A percentile compares a stretch with the other conserved stretches of the same genome.
phyloP scores from a whole-genome alignment of 345 rosid species.

The Fremontodendron californicum region DNA sequence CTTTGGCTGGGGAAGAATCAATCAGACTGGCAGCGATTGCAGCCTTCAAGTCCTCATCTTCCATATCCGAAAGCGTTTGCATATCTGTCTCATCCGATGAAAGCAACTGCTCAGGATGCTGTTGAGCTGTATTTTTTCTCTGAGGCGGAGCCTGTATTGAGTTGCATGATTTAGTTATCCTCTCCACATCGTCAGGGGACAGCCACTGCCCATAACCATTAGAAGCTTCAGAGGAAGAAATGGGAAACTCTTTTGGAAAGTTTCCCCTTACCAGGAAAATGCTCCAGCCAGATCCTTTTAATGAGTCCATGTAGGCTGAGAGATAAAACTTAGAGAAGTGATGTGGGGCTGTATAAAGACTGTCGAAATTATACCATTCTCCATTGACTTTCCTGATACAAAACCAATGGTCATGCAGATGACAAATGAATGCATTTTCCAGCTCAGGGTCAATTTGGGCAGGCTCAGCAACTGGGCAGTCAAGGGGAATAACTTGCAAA shows the following conservation, averaged over 20 bases:
- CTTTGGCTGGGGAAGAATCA: slow-evolving; percentile 48
- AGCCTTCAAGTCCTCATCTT: slow-evolving; percentile 80
- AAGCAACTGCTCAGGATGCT: slow-evolving; percentile 29
- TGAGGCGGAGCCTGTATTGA: slow-evolving; percentile 31
- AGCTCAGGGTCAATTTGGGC: slow-evolving; percentile 86
- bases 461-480: slow-evolving; percentile 82
- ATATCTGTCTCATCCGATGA: slow-evolving; percentile 32
- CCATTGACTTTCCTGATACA: slow-evolving; percentile 86
- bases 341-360: slow-evolving; percentile 81
- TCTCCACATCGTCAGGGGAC: slow-evolving; percentile 82
- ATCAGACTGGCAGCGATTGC: slow-evolving; percentile 89
- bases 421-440: slow-evolving; percentile 86
- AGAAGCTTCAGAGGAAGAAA: slow-evolving; percentile 65
- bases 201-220: slow-evolving; percentile 88
- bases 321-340: slow-evolving; percentile 89
- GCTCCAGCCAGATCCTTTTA: slow-evolving; percentile 90
- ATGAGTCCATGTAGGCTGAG: slow-evolving; percentile 77
- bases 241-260: slow-evolving; percentile 77
- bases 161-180: slow-evolving; percentile 61
- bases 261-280: slow-evolving; percentile 83
- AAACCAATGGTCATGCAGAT: slow-evolving; percentile 94
- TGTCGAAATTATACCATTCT: slow-evolving; percentile 97
- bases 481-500: slow-evolving; percentile 72
- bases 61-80: slow-evolving; percentile 46
- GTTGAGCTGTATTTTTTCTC: slow-evolving; percentile 30